phyloP scores from a whole-genome alignment of 73 alveolate genomes.

The Paramecium primaurelia region DNA sequence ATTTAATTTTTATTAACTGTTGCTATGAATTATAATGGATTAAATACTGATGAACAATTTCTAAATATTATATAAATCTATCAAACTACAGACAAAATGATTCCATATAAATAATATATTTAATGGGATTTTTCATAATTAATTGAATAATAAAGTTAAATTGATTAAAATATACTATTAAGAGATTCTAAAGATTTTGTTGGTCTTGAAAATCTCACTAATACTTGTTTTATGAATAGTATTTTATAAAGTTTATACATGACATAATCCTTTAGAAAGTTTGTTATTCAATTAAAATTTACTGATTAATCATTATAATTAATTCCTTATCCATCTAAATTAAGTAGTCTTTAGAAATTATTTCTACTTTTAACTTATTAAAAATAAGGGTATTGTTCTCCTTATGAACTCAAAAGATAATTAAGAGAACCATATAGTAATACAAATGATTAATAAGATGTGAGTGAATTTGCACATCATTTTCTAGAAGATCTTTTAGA shows the following conservation, averaged over 20 bases:
- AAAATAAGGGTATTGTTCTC: slow-evolving; percentile 40
- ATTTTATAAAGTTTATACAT: background rate
- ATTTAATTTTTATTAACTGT: background rate
- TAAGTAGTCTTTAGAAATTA: background rate
- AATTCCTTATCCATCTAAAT: background rate
- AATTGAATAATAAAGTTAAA: background rate
- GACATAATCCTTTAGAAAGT: background rate
- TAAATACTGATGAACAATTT: background rate
- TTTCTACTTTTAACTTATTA: slow-evolving; percentile 1
- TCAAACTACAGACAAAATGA: background rate
- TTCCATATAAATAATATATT: background rate
- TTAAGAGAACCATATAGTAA: slow-evolving; percentile 36
- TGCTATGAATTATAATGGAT: background rate
- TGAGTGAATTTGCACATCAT: slow-evolving; percentile 40
- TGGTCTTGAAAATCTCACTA: slow-evolving; percentile 30
- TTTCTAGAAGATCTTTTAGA: slow-evolving; percentile 9
- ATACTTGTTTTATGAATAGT: slow-evolving; percentile 42
- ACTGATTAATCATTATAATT: background rate
- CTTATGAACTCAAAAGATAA: slow-evolving; percentile 30
- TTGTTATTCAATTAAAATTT: background rate
- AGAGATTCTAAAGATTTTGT: slow-evolving; percentile 14
- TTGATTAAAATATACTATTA: background rate
- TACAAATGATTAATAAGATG: slow-evolving; percentile 46
- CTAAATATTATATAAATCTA: background rate
- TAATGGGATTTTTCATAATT: background rate